A percentile compares a stretch with the other conserved stretches of the same genome.
Conservation (phyloP, 371 early-diverging fungal genomes). For the Apophysomyces ossiformis region DNA sequence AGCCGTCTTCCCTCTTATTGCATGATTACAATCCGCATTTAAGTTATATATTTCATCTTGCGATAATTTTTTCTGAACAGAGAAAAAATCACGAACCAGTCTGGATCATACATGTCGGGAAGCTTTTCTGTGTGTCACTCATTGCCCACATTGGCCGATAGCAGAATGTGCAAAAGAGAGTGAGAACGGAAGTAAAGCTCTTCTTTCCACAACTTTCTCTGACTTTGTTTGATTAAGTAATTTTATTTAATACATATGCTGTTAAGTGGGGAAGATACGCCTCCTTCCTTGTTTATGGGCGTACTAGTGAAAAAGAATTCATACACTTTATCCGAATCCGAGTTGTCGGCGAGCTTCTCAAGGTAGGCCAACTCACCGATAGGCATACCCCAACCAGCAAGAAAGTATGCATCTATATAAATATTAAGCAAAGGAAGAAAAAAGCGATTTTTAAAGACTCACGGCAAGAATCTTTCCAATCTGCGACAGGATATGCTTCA, state of each 20-base stretch:
- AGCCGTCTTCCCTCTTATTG: too few species aligned
- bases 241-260: conserved; percentile 49
- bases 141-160: too few species aligned
- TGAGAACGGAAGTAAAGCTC: too few species aligned
- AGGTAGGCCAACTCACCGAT: conserved; percentile 50
- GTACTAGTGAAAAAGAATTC: conserved; percentile 48
- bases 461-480: conserved; percentile 32
- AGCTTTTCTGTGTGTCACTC: too few species aligned
- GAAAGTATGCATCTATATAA: conserved; percentile 33
- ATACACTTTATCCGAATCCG: conserved; percentile 37
- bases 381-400: conserved; percentile 49
- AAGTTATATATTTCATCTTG: too few species aligned
- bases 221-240: too few species aligned
- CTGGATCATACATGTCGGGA: too few species aligned
- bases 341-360: conserved; percentile 46
- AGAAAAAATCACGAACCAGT: too few species aligned
- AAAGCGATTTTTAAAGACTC: conserved; percentile 7
- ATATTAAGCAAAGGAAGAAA: background rate
- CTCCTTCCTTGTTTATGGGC: conserved; percentile 45
- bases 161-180: too few species aligned
- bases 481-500: conserved; percentile 44
- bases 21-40: too few species aligned
- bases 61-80: too few species aligned
- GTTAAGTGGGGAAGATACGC: conserved; percentile 49
- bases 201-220: too few species aligned